These are phyloP conservation scores for Albizia julibrissin DNA, from an alignment of 306 rosid species.

Conservation along the genomic window DNA sequence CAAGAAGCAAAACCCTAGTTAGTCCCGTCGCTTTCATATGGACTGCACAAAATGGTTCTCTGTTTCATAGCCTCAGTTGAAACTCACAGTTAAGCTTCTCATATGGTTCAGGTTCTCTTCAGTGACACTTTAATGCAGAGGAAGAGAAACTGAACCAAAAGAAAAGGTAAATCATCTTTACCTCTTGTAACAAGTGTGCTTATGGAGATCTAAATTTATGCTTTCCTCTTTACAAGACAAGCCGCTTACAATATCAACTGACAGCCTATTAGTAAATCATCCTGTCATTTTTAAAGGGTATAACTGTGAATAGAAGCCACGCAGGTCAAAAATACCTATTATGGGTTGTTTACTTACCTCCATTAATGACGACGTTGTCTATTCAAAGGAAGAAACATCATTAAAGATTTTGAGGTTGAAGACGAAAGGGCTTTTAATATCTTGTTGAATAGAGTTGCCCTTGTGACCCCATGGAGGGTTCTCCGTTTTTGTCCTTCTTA, in stretches of 20 bases:
- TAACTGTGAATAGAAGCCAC: neutral
- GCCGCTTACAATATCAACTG: too few species aligned
- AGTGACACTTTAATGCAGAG: neutral
- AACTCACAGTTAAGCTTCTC: neutral
- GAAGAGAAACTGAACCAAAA: neutral
- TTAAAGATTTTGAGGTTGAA: neutral
- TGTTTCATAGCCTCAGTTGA: neutral
- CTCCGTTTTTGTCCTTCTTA: neutral
- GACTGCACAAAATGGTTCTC: neutral
- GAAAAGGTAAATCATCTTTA: too few species aligned
- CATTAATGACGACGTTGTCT: neutral
- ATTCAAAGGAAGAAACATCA: neutral
- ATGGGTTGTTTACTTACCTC: neutral
- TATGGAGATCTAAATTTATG: too few species aligned
- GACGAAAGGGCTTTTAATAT: conserved; percentile 6
- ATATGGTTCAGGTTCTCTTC: neutral
- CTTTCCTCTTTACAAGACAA: too few species aligned
- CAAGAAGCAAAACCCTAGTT: neutral
- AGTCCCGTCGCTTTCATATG: neutral
- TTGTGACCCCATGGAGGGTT: neutral
- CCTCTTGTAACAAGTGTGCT: too few species aligned
- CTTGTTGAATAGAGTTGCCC: conserved; percentile 8
- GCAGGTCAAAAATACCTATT: neutral
- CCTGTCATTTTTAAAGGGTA: neutral
- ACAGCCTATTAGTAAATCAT: neutral